Percentiles rank a stretch among this genome's conserved stretches.
Evolutionary conservation across 2,329 filamentous ascomycete species (phyloP).

Genomic region (Fusarium pininemorale): DNA sequence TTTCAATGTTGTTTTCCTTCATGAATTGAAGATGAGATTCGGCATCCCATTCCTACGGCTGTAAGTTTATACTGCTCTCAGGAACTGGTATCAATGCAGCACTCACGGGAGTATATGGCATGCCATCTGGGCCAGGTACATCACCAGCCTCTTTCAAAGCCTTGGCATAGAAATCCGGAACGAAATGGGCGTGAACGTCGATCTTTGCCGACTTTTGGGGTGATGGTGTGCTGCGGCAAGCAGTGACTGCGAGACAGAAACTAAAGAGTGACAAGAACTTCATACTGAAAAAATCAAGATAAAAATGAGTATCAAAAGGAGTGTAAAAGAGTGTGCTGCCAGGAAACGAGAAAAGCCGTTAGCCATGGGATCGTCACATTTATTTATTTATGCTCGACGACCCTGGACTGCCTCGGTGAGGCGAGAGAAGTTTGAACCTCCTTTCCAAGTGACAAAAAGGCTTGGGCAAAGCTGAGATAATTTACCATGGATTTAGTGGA

Average conservation of each 20-base stretch:
- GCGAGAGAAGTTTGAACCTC: background rate
- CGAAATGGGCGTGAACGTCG: conserved; percentile 9
- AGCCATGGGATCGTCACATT: background rate
- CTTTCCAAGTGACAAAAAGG: background rate
- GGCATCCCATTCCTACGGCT: background rate
- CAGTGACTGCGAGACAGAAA: background rate
- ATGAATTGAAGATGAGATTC: conserved; percentile 13
- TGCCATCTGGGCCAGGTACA: background rate
- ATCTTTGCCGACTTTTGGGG: conserved; percentile 2
- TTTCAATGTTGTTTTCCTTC: conserved; percentile 11
- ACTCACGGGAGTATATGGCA: background rate
- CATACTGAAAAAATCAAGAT: background rate
- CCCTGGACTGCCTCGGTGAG: too few species aligned
- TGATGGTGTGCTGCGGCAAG: background rate
- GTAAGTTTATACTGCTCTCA: background rate
- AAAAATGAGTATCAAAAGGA: too few species aligned
- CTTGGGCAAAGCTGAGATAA: accelerated
- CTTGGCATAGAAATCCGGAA: conserved; percentile 2
- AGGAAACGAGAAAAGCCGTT: background rate
- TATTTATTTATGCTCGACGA: background rate
- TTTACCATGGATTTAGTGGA: accelerated
- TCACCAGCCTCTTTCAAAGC: conserved; percentile 2
- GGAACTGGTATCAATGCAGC: accelerated
- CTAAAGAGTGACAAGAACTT: background rate
- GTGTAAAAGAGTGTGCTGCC: background rate